Conservation (phyloP, 1,284 basidiomycete species). For the Ganoderma multipileum region DNA sequence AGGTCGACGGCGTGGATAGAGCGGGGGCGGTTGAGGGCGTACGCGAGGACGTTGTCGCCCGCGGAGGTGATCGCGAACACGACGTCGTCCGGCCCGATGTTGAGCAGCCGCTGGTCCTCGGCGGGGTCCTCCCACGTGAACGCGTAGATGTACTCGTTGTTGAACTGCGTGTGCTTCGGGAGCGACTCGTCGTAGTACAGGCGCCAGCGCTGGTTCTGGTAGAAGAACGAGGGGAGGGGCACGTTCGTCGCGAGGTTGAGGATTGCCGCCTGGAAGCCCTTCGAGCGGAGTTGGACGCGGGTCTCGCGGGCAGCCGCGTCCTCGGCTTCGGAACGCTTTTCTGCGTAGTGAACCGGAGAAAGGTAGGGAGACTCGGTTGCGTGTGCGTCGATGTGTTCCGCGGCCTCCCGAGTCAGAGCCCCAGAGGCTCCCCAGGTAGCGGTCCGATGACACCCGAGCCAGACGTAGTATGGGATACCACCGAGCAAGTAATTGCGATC, state of each 20-base stretch:
- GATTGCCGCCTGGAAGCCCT: constrained; percentile 35
- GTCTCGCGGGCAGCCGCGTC: constrained; percentile 24
- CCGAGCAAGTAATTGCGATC: constrained; percentile 31
- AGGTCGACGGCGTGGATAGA: constrained; percentile 34
- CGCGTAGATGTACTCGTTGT: constrained; percentile 32
- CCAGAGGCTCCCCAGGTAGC: constrained; percentile 25
- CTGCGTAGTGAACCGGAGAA: constrained; percentile 29
- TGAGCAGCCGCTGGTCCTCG: constrained; percentile 32
- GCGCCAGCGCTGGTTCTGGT: constrained; percentile 33
- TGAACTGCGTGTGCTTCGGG: constrained; percentile 33
- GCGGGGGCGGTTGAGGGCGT: constrained; percentile 28
- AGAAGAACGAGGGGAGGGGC: constrained; percentile 32
- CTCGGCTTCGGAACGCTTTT: constrained; percentile 24
- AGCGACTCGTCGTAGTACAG: constrained; percentile 34
- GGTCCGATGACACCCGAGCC: constrained; percentile 32
- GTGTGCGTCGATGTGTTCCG: constrained; percentile 31
- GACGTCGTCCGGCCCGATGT: constrained; percentile 32
- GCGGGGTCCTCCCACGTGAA: constrained; percentile 35
- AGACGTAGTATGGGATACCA: constrained; percentile 32
- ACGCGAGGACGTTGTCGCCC: constrained; percentile 33
- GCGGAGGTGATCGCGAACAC: constrained; percentile 34
- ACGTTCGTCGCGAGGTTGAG: constrained; percentile 34
- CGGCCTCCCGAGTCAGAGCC: constrained; percentile 23
- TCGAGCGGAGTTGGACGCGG: constrained; percentile 29
- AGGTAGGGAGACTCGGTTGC: constrained; percentile 33